Conservation (phyloP, 768 basidiomycete genomes). For the Macrolepiota dolichaula region DNA sequence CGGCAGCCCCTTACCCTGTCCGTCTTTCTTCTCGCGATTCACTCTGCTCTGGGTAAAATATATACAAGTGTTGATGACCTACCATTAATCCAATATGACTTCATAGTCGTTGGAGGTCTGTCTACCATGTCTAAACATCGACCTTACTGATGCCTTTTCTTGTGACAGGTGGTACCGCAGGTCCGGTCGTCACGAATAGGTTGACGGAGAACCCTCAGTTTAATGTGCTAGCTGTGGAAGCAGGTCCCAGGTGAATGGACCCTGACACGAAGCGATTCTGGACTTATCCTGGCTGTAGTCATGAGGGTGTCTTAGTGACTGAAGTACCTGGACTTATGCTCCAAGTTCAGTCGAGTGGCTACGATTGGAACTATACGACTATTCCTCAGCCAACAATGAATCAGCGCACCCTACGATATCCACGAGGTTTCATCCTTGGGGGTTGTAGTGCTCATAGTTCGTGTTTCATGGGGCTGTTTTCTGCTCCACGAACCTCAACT, state of each 20-base stretch:
- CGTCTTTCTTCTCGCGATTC: background rate
- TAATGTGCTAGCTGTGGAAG: constrained; percentile 50
- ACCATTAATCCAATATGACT: constrained; percentile 9
- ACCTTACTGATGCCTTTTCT: background rate
- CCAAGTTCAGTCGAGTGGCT: constrained; percentile 11
- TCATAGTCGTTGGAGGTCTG: constrained; percentile 22
- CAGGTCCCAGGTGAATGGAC: constrained; percentile 46
- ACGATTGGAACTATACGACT: constrained; percentile 28
- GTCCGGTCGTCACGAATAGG: constrained; percentile 52
- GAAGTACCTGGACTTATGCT: constrained; percentile 12
- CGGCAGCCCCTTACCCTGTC: background rate
- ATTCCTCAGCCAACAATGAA: constrained; percentile 21
- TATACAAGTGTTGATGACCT: background rate
- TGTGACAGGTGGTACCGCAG: constrained; percentile 44
- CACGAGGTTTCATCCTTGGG: constrained; percentile 24
- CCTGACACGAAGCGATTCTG: background rate
- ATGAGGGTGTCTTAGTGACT: constrained; percentile 9
- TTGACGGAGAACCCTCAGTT: constrained; percentile 45
- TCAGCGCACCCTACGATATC: constrained; percentile 17
- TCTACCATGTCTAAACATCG: constrained; percentile 11
- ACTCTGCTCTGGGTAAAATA: background rate
- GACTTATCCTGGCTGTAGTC: background rate
- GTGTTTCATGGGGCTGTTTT: constrained; percentile 12
- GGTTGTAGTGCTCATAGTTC: constrained; percentile 26
- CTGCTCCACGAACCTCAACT: background rate